Evolutionary conservation across 495 filamentous ascomycete genomes (phyloP).

Genomic region (Penicillium desertorum): DNA sequence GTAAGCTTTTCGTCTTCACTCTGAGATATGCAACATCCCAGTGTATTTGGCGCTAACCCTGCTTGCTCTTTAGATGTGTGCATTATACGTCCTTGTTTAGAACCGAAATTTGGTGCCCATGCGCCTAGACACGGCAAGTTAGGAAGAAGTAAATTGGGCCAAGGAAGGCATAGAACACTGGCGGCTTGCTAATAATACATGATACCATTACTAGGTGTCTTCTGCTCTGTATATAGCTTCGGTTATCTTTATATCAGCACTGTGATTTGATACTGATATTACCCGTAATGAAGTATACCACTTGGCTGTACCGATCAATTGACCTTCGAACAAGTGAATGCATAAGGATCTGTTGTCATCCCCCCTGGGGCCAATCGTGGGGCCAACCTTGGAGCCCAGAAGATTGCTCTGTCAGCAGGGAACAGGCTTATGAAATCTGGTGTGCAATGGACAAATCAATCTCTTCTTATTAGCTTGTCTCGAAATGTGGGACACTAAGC

Average conservation of each 20-base stretch:
- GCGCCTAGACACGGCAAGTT: not conserved
- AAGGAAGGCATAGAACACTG: not conserved
- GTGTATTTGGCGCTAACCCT: conserved; percentile 10
- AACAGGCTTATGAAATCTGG: too few relatives aligned
- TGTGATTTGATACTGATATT: not conserved
- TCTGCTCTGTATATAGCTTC: conserved; percentile 1
- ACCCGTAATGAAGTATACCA: not conserved
- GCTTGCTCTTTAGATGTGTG: conserved; percentile 47
- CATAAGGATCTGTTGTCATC: not conserved
- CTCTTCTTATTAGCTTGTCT: too few relatives aligned
- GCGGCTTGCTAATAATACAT: not conserved
- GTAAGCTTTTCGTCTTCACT: conserved; percentile 49
- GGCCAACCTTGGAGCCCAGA: too few relatives aligned
- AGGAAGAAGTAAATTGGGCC: not conserved
- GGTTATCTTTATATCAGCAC: not conserved
- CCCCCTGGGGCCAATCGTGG: too few relatives aligned
- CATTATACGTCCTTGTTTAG: conserved; percentile 56
- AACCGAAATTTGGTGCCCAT: not conserved
- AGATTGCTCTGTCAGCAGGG: not conserved
- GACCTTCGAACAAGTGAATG: not conserved
- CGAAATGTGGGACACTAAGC: too few relatives aligned
- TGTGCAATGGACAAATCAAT: too few relatives aligned
- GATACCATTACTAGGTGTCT: not conserved
- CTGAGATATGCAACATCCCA: not conserved
- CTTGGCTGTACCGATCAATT: not conserved